Evolutionary conservation across 805 yeast species (phyloP).

Genomic region (Wickerhamiella dianesei): DNA sequence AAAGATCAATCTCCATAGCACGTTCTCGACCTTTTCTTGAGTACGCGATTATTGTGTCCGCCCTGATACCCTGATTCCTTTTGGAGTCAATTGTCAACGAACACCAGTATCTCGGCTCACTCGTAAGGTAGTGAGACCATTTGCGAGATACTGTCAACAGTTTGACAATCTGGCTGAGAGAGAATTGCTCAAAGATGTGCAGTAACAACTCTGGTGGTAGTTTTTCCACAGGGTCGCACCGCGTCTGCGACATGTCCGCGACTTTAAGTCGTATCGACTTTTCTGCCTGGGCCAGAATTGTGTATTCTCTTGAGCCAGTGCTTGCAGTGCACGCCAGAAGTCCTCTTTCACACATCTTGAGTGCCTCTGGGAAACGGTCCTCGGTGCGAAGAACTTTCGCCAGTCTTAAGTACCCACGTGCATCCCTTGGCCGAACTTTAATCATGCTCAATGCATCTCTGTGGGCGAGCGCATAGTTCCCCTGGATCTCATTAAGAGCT

Average conservation of each 20-base stretch:
- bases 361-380: constrained; percentile 9
- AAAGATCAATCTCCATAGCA: background rate
- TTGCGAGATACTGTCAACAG: constrained; percentile 4
- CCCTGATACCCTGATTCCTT: background rate
- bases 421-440: constrained; percentile 5
- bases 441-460: constrained; percentile 11
- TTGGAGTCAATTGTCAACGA: constrained; percentile 2
- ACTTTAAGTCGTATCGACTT: background rate
- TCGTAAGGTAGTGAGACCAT: constrained; percentile 9
- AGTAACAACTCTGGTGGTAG: constrained; percentile 13
- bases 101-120: constrained; percentile 13
- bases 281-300: background rate
- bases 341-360: constrained; percentile 11
- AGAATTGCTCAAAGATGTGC: constrained; percentile 8
- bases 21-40: background rate
- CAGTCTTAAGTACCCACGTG: constrained; percentile 16
- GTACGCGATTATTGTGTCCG: background rate
- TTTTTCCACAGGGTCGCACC: constrained; percentile 1
- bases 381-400: constrained; percentile 13
- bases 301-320: background rate
- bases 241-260: background rate
- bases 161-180: constrained; percentile 5
- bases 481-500: constrained; percentile 12
- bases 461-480: constrained; percentile 9
- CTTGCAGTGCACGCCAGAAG: constrained; percentile 2